A percentile compares a stretch with the other conserved stretches of the same genome.
Evolutionary conservation across 108 stramenopile genomes (phyloP).

Genomic region (Fistulifera pelliculosa): DNA sequence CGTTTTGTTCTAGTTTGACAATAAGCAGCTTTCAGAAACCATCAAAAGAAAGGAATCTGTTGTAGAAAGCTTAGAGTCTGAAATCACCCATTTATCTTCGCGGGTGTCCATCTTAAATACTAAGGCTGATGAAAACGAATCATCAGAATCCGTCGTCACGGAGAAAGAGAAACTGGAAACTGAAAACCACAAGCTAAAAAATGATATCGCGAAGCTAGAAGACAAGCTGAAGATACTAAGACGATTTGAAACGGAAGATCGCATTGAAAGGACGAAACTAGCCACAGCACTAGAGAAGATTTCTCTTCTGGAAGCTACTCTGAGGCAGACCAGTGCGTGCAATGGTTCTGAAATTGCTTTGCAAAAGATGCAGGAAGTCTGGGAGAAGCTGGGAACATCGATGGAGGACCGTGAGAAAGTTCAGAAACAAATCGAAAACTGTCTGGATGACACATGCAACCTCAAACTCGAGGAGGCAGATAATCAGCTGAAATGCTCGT

Average conservation of each 20-base stretch:
- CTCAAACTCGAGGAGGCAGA: slow-evolving; percentile 40
- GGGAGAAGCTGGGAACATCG: slow-evolving; percentile 45
- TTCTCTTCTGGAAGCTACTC: slow-evolving; percentile 31
- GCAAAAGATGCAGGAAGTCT: slow-evolving; percentile 40
- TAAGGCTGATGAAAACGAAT: too few species aligned
- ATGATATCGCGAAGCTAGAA: too few species aligned
- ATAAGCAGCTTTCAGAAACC: slow-evolving; percentile 1
- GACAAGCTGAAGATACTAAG: too few species aligned
- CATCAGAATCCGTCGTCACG: too few species aligned
- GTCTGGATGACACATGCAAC: slow-evolving; percentile 52
- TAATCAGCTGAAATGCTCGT: slow-evolving; percentile 22
- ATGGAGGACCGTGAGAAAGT: slow-evolving; percentile 30
- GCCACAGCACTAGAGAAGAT: slow-evolving; percentile 25
- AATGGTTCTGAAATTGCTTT: slow-evolving; percentile 32
- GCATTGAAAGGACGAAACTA: too few species aligned
- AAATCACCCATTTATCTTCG: slow-evolving; percentile 16
- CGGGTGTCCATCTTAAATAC: too few species aligned
- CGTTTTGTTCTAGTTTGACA: slow-evolving; percentile 19
- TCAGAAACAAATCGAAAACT: slow-evolving; percentile 34
- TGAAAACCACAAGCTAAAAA: too few species aligned
- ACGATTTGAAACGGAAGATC: too few species aligned
- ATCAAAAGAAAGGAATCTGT: slow-evolving; percentile 54
- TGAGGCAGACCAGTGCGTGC: slow-evolving; percentile 24
- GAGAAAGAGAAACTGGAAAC: too few species aligned
- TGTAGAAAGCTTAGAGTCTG: slow-evolving; percentile 55